Evolutionary conservation across 371 early-diverging fungal genomes (phyloP).

Genomic region (Mortierella sp.): DNA sequence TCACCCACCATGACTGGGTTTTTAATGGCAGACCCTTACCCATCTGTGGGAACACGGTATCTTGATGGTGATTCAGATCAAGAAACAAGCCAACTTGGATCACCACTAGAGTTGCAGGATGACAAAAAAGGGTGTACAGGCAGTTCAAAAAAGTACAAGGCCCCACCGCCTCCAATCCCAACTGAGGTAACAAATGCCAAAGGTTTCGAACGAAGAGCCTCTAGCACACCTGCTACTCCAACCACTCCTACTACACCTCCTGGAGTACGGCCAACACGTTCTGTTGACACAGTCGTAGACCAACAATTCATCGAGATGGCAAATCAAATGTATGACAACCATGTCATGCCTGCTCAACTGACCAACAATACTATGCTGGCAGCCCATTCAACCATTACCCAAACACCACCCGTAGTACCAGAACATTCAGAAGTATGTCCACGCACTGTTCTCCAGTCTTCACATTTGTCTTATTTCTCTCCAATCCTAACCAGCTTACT

Average conservation of each 20-base stretch:
- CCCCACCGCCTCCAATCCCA: constrained; percentile 52
- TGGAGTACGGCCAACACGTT: constrained; percentile 50
- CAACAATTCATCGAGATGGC: constrained; percentile 45
- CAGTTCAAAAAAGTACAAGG: constrained; percentile 42
- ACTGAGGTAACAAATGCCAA: constrained; percentile 3
- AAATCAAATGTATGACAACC: constrained; percentile 34
- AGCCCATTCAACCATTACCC: neutral
- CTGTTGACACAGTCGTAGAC: constrained; percentile 40
- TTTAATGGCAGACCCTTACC: constrained; percentile 48
- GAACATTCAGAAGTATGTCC: neutral
- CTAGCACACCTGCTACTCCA: constrained; percentile 19
- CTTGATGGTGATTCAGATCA: constrained; percentile 20
- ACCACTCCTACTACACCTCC: constrained; percentile 46
- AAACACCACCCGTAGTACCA: neutral
- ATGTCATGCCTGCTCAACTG: constrained; percentile 27
- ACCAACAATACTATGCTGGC: neutral
- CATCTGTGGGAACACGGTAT: constrained; percentile 44
- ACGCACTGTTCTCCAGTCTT: too few relatives aligned
- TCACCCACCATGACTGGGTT: constrained; percentile 40
- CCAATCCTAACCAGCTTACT: neutral
- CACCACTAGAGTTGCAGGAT: constrained; percentile 6
- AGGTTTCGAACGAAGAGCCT: neutral
- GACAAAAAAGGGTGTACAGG: constrained; percentile 1
- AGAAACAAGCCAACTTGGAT: neutral
- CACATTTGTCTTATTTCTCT: neutral